Percentiles rank a stretch among this genome's conserved stretches.
These are phyloP conservation scores for Rosa multiflora DNA, from an alignment of 306 rosid genomes.

Conservation along the genomic window DNA sequence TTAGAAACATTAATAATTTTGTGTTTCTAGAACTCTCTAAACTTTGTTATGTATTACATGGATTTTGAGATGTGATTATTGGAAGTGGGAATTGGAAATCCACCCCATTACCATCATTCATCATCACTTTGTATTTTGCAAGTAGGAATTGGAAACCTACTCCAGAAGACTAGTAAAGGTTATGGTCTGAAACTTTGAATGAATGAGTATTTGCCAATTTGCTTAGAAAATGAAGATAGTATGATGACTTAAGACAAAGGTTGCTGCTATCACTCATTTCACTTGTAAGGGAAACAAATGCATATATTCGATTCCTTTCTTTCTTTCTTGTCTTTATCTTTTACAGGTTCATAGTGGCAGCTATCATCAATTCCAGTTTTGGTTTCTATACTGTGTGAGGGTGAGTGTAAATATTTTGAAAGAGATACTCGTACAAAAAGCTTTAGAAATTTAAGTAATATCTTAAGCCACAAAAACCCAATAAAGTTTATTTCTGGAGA, in stretches of 20 bases:
- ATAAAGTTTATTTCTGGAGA: background rate
- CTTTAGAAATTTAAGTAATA: background rate
- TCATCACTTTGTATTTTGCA: background rate
- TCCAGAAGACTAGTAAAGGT: background rate
- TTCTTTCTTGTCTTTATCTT: background rate
- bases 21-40: background rate
- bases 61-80: background rate
- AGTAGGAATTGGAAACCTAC: background rate
- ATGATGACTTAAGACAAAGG: constrained; percentile 12
- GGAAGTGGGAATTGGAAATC: background rate
- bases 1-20: background rate
- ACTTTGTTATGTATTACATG: background rate
- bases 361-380: background rate
- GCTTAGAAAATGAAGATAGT: constrained; percentile 7
- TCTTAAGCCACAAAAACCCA: background rate
- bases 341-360: background rate
- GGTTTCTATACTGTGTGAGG: background rate
- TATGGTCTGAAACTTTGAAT: background rate
- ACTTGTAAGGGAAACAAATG: constrained; percentile 7
- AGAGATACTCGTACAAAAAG: background rate
- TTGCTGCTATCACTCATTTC: constrained; percentile 34
- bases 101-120: background rate
- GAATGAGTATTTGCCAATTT: constrained; percentile 16
- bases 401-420: background rate
- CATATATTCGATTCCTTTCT: background rate